Base-by-base conservation (phyloP, 257 asterid genomes). In the Thymus mandschuricus region DNA sequence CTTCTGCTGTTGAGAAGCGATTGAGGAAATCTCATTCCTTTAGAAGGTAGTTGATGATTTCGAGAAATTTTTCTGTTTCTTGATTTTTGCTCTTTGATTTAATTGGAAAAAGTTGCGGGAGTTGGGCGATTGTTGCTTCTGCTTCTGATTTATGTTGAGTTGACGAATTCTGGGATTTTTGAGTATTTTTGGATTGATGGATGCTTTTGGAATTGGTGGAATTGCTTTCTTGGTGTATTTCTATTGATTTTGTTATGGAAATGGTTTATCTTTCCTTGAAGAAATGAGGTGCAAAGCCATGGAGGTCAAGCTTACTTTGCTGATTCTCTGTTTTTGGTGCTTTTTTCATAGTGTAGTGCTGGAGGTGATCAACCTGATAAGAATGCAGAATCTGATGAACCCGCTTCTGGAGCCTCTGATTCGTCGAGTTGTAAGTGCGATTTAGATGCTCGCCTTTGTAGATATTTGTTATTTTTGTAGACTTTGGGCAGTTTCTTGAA, bases 401-500 rank as follows among this genome's bases (percentile, higher is more conserved):
- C 92, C 98, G 5, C 87, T 83, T 71, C 75, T 92, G 84, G 98
- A 92, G 89, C 98, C 98, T 38, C 74, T 90, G 83, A 81, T 92
- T 72, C 96, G 98, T 48, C 83, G 84, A 84, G 96, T 92, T 73
- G 98, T 92, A 88, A 87, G 96, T 84, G 49, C 58, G 35, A 57
- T 58, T 54, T 41, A 70, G 29, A 11, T 28, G 15, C 38, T 54
- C 59, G 46, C 50, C 21, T 21, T 21, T 21, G 21, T 21, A 21
- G 21, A 21, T 66, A 21, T 13, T 58, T 13, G 68, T 3, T 12
- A 9, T 12, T 44, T 56, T 28, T 4, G 3, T 55, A 56, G 35
- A 46, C 51, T 52, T 12, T 21, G 21, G 64, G 6, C 1, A 13
- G 50, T n/a, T 15, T 6, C 57, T 66, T 59, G 40, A 28, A 31